Base-by-base conservation (phyloP, 257 asterid species). In the Nicotiana undulata region DNA sequence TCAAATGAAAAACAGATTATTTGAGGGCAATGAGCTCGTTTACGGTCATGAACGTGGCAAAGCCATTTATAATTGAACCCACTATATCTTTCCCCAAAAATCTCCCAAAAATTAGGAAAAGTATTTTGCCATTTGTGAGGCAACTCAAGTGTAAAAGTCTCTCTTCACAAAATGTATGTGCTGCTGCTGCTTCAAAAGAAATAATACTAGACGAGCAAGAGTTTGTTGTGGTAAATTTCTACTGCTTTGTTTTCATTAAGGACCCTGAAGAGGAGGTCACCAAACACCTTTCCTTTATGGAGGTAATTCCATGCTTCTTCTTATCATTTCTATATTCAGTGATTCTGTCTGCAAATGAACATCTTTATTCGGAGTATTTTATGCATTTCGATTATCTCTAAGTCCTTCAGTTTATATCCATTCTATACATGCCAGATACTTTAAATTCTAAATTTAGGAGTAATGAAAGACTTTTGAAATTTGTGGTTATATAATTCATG, bases 201-300 rank as follows among this genome's bases (percentile, higher is more conserved):
- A 84, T 72, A 40, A 10, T 84, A 46, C 4, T 72, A 76, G 85
- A 87, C 31, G 91, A 84, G 63, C 89, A 89, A 80, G 94, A 87
- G 81, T 91, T 91, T 84, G 76, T 94, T 26, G 99, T 95, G 81
- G 97, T 95, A 13, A 95, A 93, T 84, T 95, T 93, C 85, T 95
- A 93, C 87, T 85, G 88, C 22, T 90, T 95, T 82, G 96, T 90
- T 79, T 86, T 70, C 72, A 80, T 95, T 66, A 15, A 89, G 51
- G 90, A 93, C 86, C 98, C 99, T 20, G 85, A 88, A 83, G 89
- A 84, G 63, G 95, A 89, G 83, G 86, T 92, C 64, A 84, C 90
- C 31, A 90, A 89, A 63, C 99, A 95, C 90, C 93, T 93, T 53
- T 84, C 92, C n/a, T 95, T 93, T 77, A 83, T 95, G 89, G 91